These are phyloP conservation scores for Centrapalus pauciflorus DNA, from an alignment of 129 eudicot species.

Conservation along the genomic window DNA sequence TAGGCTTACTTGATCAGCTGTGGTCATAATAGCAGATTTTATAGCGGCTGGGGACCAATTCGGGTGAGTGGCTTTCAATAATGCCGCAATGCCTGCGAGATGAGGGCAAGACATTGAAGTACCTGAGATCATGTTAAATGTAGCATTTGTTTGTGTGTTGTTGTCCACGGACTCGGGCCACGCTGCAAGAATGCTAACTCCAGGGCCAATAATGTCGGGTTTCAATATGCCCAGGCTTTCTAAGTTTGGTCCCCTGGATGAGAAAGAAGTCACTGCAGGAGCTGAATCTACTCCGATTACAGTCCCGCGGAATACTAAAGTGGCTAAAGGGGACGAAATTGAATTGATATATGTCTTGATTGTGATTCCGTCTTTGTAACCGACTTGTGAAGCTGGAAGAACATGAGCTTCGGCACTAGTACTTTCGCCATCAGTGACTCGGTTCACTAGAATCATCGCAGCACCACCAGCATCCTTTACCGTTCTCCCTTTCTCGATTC, in stretches of 20 bases:
- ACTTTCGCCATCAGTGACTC: neutral
- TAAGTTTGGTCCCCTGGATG: conserved; percentile 53
- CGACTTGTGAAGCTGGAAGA: conserved; percentile 30
- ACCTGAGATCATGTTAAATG: conserved; percentile 42
- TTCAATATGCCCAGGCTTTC: conserved; percentile 51
- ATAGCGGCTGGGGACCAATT: conserved; percentile 68
- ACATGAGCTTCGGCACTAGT: conserved; percentile 21
- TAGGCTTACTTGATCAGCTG: conserved; percentile 30
- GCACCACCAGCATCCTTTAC: conserved; percentile 31
- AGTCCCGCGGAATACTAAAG: conserved; percentile 27
- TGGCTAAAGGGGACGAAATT: conserved; percentile 13
- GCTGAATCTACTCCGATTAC: conserved; percentile 32
- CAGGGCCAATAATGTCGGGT: conserved; percentile 59
- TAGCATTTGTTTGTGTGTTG: conserved; percentile 25
- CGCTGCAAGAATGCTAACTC: conserved; percentile 51
- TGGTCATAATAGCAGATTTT: conserved; percentile 63
- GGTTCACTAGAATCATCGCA: conserved; percentile 31
- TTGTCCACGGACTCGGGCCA: conserved; percentile 40
- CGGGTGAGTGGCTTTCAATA: conserved; percentile 55
- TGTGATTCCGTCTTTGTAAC: conserved; percentile 5
- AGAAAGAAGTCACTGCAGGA: conserved; percentile 46
- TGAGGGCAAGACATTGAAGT: conserved; percentile 70
- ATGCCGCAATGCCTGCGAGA: conserved; percentile 51
- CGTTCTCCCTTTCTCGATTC: conserved; percentile 18
- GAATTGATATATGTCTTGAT: conserved; percentile 30